Conservation (phyloP, 108 stramenopile genomes). For the Cyclotella distinguenda region DNA sequence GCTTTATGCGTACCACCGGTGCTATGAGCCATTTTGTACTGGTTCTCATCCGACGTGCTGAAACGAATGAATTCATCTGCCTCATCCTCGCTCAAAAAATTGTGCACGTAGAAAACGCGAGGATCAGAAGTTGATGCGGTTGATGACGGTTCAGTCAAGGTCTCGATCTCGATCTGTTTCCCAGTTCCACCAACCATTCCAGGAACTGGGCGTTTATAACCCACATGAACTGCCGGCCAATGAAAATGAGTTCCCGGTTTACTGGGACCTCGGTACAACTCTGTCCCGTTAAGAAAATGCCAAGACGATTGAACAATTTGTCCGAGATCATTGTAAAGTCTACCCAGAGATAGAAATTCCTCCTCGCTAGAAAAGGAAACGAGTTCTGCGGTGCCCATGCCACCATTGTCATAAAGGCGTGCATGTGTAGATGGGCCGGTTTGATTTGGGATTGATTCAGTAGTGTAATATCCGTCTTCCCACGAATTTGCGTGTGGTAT, state of each 20-base stretch:
- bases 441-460: constrained; percentile 13
- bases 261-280: constrained; percentile 37
- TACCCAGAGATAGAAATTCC: constrained; percentile 30
- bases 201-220: constrained; percentile 41
- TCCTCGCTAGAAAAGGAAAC: constrained; percentile 26
- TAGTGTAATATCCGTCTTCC: constrained; percentile 44
- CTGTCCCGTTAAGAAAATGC: constrained; percentile 44
- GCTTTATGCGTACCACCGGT: constrained; percentile 50
- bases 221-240: constrained; percentile 50
- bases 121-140: constrained; percentile 16
- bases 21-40: constrained; percentile 44
- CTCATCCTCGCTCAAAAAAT: constrained; percentile 48
- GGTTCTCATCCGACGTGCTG: constrained; percentile 41
- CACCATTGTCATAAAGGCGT: constrained; percentile 38
- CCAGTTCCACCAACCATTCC: constrained; percentile 40
- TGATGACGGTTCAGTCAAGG: constrained; percentile 33
- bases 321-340: constrained; percentile 46
- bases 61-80: constrained; percentile 35
- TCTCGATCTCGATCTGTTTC: constrained; percentile 42
- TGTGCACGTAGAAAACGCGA: constrained; percentile 52
- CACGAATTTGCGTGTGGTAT: constrained; percentile 29
- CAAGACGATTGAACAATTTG: constrained; percentile 42
- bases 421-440: constrained; percentile 39
- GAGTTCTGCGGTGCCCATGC: constrained; percentile 25
- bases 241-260: constrained; percentile 50